Evolutionary conservation across 1,139 yeast species (phyloP), one percentile per base, ranked within the genome.

Genomic region (Protomyces macrosporus): DNA sequence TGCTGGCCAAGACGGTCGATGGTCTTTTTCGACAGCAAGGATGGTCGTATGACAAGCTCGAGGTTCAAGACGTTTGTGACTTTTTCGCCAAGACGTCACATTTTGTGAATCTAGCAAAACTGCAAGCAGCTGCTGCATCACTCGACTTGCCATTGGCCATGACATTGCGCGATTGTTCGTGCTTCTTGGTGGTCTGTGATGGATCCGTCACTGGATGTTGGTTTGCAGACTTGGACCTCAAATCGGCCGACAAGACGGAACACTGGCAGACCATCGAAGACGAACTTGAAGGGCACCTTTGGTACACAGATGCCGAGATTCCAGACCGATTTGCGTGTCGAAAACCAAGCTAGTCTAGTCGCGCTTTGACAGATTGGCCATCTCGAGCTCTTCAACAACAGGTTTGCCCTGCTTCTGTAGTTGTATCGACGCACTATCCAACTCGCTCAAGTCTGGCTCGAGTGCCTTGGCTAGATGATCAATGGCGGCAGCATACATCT

Each of bases 141-240:
- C 10, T 10, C 2, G 56, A 58, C n/a, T 3, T 58, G 7, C 40
- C 51, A 6, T 14, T 58, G 16, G 42, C 50, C n/a, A 58, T 58
- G 62, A 58, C 56, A 34, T n/a, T 58, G 36, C 56, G 62, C n/a
- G 62, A 58, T 35, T 58, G 62, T 40, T 58, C 62, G 9, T 30
- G 53, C 45, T 58, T 32, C 23, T 16, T 58, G 23, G 36, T 45
- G 16, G 7, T 23, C 14, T 37, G 12, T 1, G 52, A 34, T 6
- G 30, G 32, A 6, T 9, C n/a, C 10, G 56, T 52, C 6, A 10
- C 12, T 9, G 34, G 37, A 7, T 35, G 40, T 9, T 42, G 42
- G 39, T 16, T 58, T 3, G 56, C 62, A 32, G 62, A 58, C 40
- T 42, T 58, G 12, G 62, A 58, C 45, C 56, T 52, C 23, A 58